Evolutionary conservation across 192 early-diverging fungal genomes (phyloP).

Genomic region (Radiomyces spectabilis): DNA sequence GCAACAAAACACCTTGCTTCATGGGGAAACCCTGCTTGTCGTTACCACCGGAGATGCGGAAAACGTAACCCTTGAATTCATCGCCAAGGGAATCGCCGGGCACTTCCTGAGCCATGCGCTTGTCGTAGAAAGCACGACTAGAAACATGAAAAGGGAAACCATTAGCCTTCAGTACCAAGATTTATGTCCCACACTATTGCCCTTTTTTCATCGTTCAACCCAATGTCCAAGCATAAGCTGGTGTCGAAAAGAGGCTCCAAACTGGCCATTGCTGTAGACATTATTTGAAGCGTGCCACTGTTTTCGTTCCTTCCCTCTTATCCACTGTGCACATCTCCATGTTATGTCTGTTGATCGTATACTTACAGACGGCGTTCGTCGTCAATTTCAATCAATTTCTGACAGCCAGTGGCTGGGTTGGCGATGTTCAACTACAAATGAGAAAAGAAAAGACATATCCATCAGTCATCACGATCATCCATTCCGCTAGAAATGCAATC

Average conservation of each 20-base stretch:
- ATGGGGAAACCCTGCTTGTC: constrained; percentile 99
- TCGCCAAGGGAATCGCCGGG: constrained; percentile 93
- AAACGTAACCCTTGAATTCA: constrained; percentile 99
- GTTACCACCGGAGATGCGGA: constrained; percentile 99
- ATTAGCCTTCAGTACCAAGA: too few species aligned
- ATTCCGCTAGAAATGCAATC: too few species aligned
- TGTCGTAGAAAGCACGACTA: constrained; percentile 96
- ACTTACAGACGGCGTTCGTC: constrained; percentile 81
- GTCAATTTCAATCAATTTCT: constrained; percentile 93
- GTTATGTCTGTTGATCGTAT: too few species aligned
- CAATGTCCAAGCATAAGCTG: too few species aligned
- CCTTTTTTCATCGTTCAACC: too few species aligned
- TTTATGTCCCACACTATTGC: too few species aligned
- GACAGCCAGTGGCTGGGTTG: constrained; percentile 93
- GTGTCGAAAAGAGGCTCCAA: too few species aligned
- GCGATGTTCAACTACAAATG: constrained; percentile 85
- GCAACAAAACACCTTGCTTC: constrained; percentile 95
- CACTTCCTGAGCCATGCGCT: constrained; percentile 95
- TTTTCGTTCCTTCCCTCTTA: too few species aligned
- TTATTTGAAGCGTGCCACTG: too few species aligned
- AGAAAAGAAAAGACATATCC: background rate
- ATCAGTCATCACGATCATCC: too few species aligned
- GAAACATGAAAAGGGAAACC: background rate
- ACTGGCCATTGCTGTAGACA: too few species aligned
- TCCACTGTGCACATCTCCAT: too few species aligned